Evolutionary conservation across 768 basidiomycete genomes (phyloP), one percentile per base, ranked within the genome.

Genomic region (Boletus barrowsii): DNA sequence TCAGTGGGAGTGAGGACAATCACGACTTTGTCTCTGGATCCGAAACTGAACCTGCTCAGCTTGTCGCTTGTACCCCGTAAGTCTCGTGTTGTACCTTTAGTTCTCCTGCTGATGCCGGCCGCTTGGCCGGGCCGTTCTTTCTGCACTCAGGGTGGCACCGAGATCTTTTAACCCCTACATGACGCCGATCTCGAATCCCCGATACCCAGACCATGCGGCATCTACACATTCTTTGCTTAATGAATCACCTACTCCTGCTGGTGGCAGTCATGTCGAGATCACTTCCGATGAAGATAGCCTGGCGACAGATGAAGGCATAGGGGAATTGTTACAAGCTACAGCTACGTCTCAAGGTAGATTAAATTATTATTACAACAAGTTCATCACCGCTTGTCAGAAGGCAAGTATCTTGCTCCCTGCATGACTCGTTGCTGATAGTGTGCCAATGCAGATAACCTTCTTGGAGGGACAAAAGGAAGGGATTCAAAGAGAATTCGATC

Each of bases 151-250:
- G 7, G 47, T 53, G 7, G 66, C 49, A 4, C 36, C 51, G 36
- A 62, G 55, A 49, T 37, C 47, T 26, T 53, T 57, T 7, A 68
- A 66, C 45, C 66, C 63, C 1, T 66, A 66, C 39, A 44, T 66
- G 66, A 66, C 65, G 18, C 65, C 65, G 0, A 1, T 66, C 24
- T 66, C 63, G n/a, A 65, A 68, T 42, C 55, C 66, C 18, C 60
- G 65, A 36, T 48, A 36, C 20, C 42, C 29, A 5, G 41, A 45
- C 37, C n/a, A 51, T 44, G 2, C 14, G 14, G 44, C 35, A 32
- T 11, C 20, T 15, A 20, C 41, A 10, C 41, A 45, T 20, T 50
- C 42, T 43, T 41, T 20, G 10, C 40, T 40, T 14, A 11, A 47
- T 15, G 17, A 22, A 2, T 51, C 63, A 15, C 65, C 58, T 4